Evolutionary conservation across 75 land plant species (phyloP), one percentile per base, ranked within the genome.

Genomic region (Cunninghamia lanceolata): DNA sequence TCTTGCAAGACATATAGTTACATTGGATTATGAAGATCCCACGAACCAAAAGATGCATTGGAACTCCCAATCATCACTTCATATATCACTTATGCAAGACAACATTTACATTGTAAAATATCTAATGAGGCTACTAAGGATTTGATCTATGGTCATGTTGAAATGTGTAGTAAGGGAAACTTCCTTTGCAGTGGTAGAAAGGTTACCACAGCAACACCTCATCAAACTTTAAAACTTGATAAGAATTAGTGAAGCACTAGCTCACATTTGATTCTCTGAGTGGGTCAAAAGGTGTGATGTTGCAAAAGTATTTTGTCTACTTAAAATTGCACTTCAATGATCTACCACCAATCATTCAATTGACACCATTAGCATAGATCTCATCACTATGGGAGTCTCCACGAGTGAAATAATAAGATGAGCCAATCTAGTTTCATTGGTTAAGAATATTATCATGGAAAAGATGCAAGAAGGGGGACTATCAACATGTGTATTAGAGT

Each of bases 311-410:
- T 40, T 40, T 3, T 3, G 42, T 3, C 42, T 40, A 40, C 42
- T 40, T 40, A 3, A 40, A 40, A 3, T 40, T 40, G 42, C 42
- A 40, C 42, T 40, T 40, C 42, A 40, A 40, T 3, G 3, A 40
- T 40, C 42, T 40, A 40, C 42, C 42, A 40, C 42, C 42, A 3
- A 40, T 88, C 99, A 94, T 86, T 84, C 98, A 13, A 97, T 98
- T 79, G 99, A 98, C 95, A 88, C 95, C 3, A 97, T 97, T 87
- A 98, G 96, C 91, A 97, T 97, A 98, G 99, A 97, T 89, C 94
- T 97, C 47, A 97, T 97, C 35, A 96, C 96, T 75, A 97, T 98
- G 76, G 99, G 99, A 85, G 93, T 97, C 40, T 97, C 99, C 76
- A 95, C 98, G 82, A 97, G 99, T 88, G 99, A 97, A 86, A 87